Percentiles rank a stretch among this genome's conserved stretches.
These are phyloP conservation scores for Circinella minor DNA, from an alignment of 371 early-diverging fungal genomes.

Conservation along the genomic window DNA sequence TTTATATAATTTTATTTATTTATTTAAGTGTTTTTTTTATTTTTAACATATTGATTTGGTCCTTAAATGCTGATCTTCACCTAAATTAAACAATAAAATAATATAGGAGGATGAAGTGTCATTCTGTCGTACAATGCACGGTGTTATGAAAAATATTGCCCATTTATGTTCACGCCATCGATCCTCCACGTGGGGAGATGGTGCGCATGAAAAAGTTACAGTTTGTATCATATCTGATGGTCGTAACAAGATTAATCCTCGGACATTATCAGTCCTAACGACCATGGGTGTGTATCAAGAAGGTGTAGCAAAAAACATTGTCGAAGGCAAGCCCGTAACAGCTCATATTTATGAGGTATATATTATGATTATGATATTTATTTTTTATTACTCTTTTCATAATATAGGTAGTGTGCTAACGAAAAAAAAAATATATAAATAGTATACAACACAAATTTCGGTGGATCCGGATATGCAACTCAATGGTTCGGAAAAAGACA, in stretches of 20 bases:
- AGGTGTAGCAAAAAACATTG: constrained; percentile 74
- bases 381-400: too few species aligned
- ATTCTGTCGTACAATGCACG: constrained; percentile 89
- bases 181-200: constrained; percentile 83
- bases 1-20: neutral
- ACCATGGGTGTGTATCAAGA: constrained; percentile 84
- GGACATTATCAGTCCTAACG: constrained; percentile 72
- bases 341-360: constrained; percentile 82
- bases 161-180: constrained; percentile 83
- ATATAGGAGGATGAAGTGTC: constrained; percentile 85
- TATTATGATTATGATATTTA: too few species aligned
- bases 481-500: constrained; percentile 72
- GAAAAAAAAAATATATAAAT: neutral
- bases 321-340: constrained; percentile 67
- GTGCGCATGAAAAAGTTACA: constrained; percentile 94
- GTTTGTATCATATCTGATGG: constrained; percentile 87
- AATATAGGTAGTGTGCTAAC: too few species aligned
- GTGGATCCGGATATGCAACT: constrained; percentile 78
- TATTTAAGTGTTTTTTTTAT: too few species aligned
- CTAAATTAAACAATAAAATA: neutral
- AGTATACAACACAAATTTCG: constrained; percentile 87
- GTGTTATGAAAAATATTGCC: constrained; percentile 90
- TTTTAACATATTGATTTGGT: neutral
- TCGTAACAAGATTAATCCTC: constrained; percentile 66
- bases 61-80: neutral